Conservation (phyloP, 225 moss, liverwort and hornwort genomes). For the Ulota crispa region DNA sequence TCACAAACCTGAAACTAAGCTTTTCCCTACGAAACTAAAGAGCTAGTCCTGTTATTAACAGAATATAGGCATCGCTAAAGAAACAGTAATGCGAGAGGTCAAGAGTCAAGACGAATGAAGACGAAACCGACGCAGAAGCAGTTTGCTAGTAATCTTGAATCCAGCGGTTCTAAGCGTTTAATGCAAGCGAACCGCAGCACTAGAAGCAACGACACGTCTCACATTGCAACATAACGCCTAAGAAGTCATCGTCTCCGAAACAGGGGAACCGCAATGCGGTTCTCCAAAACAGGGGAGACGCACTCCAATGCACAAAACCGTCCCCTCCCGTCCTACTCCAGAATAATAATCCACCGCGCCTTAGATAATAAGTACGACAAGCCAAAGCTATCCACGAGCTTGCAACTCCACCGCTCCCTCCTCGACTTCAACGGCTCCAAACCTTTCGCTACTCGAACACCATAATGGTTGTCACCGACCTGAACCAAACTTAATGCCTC, state of each 20-base stretch:
- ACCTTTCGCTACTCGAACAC: not conserved
- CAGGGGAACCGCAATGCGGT: slow-evolving; percentile 1
- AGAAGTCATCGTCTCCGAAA: not conserved
- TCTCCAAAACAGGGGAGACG: not conserved
- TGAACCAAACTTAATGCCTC: not conserved
- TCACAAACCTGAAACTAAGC: not conserved
- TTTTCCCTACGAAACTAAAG: not conserved
- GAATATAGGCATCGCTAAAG: not conserved
- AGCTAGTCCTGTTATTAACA: not conserved
- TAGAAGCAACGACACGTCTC: not conserved
- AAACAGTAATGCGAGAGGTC: not conserved
- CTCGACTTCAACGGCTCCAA: not conserved
- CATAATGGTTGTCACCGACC: not conserved
- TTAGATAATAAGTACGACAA: slow-evolving; percentile 5
- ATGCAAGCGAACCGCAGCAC: not conserved
- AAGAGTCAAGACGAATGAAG: not conserved
- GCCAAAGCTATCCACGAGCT: not conserved
- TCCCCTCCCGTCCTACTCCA: not conserved
- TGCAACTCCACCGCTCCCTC: not conserved
- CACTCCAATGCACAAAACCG: not conserved
- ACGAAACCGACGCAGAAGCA: not conserved
- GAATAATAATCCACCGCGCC: not conserved
- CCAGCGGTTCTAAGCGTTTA: not conserved
- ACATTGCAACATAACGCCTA: slow-evolving; percentile 11
- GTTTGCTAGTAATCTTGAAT: not conserved